Evolutionary conservation across 1,284 basidiomycete genomes (phyloP).

Genomic region (Moesziomyces globuligerus): DNA sequence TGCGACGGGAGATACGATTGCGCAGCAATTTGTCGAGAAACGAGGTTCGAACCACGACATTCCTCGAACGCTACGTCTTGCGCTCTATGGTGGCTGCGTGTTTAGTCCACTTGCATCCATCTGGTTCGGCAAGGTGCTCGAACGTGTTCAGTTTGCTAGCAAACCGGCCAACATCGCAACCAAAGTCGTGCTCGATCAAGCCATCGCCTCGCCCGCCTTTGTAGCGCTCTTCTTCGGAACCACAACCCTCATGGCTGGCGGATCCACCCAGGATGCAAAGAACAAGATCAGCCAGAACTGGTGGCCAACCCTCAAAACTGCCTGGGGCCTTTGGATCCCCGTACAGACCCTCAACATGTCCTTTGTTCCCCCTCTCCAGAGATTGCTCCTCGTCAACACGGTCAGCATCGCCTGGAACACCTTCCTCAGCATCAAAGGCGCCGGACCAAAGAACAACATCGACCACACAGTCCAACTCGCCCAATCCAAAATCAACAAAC

Average conservation of each 20-base stretch:
- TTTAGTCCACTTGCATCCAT: conserved; percentile 53
- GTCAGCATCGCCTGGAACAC: conserved; percentile 59
- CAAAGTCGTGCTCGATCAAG: conserved; percentile 57
- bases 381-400: conserved; percentile 58
- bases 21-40: conserved; percentile 57
- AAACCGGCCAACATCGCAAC: conserved; percentile 40
- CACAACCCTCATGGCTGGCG: conserved; percentile 52
- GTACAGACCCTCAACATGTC: conserved; percentile 60
- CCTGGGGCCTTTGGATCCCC: conserved; percentile 58
- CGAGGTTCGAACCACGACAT: conserved; percentile 39
- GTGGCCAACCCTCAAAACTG: conserved; percentile 54
- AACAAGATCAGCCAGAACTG: conserved; percentile 49
- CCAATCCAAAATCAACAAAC: no score
- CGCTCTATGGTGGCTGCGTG: conserved; percentile 55
- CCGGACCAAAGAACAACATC: background rate
- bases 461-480: no score
- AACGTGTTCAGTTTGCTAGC: conserved; percentile 38
- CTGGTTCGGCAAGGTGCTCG: conserved; percentile 56
- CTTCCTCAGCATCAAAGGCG: conserved; percentile 46
- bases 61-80: conserved; percentile 42
- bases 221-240: conserved; percentile 48
- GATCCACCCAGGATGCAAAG: conserved; percentile 24
- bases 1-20: conserved; percentile 58
- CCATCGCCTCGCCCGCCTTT: conserved; percentile 48
- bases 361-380: conserved; percentile 36